A percentile compares a stretch with the other conserved stretches of the same genome.
These are phyloP conservation scores for Blastobotrys terrestris DNA, from an alignment of 805 yeast species.

Conservation along the genomic window DNA sequence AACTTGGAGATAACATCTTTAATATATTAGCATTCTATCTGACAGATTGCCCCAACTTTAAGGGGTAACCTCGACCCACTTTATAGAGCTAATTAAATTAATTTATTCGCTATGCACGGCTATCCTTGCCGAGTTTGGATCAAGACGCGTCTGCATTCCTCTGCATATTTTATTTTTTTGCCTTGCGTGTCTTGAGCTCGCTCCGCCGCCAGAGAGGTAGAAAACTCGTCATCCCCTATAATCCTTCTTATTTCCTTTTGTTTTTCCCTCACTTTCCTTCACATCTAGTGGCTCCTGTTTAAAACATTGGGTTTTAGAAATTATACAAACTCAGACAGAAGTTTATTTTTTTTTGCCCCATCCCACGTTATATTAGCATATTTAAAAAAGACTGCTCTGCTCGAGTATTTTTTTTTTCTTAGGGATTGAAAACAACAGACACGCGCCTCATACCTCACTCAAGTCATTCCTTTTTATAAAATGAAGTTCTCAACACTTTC, in stretches of 20 bases:
- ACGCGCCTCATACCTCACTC: not conserved
- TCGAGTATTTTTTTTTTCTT: not conserved
- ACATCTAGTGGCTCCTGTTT: not conserved
- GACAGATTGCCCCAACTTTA: not conserved
- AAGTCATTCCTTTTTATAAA: conserved; percentile 4
- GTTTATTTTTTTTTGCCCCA: not conserved
- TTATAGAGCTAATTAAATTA: not conserved
- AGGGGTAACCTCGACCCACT: not conserved
- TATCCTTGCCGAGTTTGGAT: not conserved
- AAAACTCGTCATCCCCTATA: not conserved
- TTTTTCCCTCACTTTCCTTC: too few species aligned
- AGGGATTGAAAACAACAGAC: not conserved
- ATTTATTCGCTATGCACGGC: not conserved
- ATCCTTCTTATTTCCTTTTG: not conserved
- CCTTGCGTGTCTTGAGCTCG: not conserved
- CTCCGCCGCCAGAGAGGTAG: not conserved
- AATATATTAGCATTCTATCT: too few species aligned
- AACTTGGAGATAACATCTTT: too few species aligned
- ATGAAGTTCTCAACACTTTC: conserved; percentile 10
- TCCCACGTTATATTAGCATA: not conserved
- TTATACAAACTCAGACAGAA: not conserved
- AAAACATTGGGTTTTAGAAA: not conserved
- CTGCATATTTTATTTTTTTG: not conserved
- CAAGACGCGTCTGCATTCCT: not conserved
- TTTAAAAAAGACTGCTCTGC: not conserved